Percentiles rank a stretch among this genome's conserved stretches.
Evolutionary conservation across 78 protist species (phyloP).

Genomic region (Creolimax fragrantissima): DNA sequence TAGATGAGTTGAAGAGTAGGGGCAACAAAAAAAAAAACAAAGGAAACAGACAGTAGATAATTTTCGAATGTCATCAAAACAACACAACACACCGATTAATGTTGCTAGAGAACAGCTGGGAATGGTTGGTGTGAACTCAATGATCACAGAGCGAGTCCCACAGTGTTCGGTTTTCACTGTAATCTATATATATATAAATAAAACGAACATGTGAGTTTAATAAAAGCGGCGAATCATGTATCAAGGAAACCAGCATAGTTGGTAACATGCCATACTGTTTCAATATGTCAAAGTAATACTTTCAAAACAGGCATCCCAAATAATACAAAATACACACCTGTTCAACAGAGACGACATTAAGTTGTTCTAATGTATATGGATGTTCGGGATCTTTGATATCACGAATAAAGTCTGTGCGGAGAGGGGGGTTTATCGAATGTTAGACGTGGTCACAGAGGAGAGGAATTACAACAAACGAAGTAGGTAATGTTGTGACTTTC

Average conservation of each 20-base stretch:
- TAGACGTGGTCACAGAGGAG: no score
- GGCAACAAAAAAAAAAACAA: neutral
- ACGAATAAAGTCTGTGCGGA: constrained; percentile 10
- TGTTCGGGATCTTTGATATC: constrained; percentile 58
- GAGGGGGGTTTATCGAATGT: no score
- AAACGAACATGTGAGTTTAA: no score
- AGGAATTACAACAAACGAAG: no score
- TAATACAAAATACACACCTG: neutral
- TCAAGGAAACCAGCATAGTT: no score
- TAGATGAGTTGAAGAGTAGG: neutral
- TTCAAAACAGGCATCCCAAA: neutral
- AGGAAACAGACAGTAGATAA: neutral
- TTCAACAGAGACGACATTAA: neutral
- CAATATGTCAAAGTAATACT: no score
- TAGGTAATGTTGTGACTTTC: no score
- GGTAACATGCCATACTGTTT: no score
- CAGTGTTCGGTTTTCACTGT: no score
- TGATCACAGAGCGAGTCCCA: no score
- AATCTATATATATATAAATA: no score
- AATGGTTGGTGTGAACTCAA: constrained; percentile 45
- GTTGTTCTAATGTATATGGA: constrained; percentile 53
- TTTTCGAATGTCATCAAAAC: neutral
- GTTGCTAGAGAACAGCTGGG: constrained; percentile 59
- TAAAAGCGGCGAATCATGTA: no score
- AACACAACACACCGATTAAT: neutral